Conservation (phyloP, 352 stramenopile species). For the Phytophthora europaea region DNA sequence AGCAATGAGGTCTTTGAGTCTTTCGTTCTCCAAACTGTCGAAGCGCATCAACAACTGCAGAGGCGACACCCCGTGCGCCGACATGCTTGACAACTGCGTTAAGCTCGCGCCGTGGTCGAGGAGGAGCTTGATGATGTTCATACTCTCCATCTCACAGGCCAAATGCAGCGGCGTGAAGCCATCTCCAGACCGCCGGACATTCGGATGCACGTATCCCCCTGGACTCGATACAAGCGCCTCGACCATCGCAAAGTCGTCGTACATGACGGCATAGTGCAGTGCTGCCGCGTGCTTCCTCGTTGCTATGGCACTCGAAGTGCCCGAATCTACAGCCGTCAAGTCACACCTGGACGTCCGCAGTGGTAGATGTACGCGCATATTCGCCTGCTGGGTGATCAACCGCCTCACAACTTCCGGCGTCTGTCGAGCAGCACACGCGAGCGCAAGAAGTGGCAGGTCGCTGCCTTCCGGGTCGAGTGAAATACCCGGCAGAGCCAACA, state of each 20-base stretch:
- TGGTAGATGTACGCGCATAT: slow-evolving; percentile 71
- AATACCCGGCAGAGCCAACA: slow-evolving; percentile 45
- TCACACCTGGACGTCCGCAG: slow-evolving; percentile 43
- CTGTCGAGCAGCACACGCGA: slow-evolving; percentile 64
- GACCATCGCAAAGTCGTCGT: slow-evolving; percentile 59
- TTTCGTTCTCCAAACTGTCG: slow-evolving; percentile 57
- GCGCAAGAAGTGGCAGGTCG: slow-evolving; percentile 62
- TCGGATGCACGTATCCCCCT: slow-evolving; percentile 54
- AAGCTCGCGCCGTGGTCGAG: slow-evolving; percentile 63
- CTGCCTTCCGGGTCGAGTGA: slow-evolving; percentile 57
- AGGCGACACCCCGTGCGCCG: slow-evolving; percentile 51
- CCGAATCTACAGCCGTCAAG: slow-evolving; percentile 19
- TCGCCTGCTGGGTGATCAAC: slow-evolving; percentile 61
- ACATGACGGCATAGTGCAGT: slow-evolving; percentile 76
- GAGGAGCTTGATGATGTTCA: slow-evolving; percentile 59
- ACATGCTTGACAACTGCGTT: slow-evolving; percentile 57
- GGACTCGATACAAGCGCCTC: slow-evolving; percentile 40
- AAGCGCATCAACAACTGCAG: slow-evolving; percentile 64
- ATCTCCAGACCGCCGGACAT: slow-evolving; percentile 67
- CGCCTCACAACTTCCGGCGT: slow-evolving; percentile 48
- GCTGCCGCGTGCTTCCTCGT: slow-evolving; percentile 60
- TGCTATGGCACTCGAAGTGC: slow-evolving; percentile 30
- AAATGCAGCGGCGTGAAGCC: slow-evolving; percentile 76
- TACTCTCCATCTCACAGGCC: slow-evolving; percentile 64
- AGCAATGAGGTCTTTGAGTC: slow-evolving; percentile 53